Evolutionary conservation across 2,329 filamentous ascomycete genomes (phyloP), one percentile per base, ranked within the genome.

Genomic region (Fusarium continuum): DNA sequence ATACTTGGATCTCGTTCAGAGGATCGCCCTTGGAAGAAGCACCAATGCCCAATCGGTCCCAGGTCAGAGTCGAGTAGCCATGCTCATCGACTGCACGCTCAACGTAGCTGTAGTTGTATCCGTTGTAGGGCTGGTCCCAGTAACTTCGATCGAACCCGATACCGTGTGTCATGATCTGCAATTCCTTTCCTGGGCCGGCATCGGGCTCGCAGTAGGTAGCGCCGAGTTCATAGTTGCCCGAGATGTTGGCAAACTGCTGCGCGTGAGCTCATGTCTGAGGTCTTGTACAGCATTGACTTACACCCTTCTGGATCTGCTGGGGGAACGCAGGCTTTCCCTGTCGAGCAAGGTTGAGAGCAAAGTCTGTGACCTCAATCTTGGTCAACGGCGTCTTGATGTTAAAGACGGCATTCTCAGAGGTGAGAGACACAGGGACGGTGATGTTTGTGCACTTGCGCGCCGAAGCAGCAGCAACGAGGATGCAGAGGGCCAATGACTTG

Each of bases 101-200:
- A 23, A 85, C 79, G 71, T 90, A 90, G 69, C 82, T 86, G 76
- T 90, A 89, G 70, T 87, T 85, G 77, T 80, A 83, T 67, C 82
- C 76, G 70, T 85, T 80, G 75, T 78, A 83, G 1, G 84, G 72
- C 10, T 84, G 72, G 70, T 90, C 85, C 86, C 87, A 90, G 77
- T 89, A 90, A 38, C 78, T 83, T 43, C 71, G 71, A 48, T 77
- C 75, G 53, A 78, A 79, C 20, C 76, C 78, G 20, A 79, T 62
- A 5, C 78, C 78, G 44, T 79, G 78, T 4, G 79, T 80, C 45
- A 78, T 70, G 43, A 80, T 74, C 66, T 80, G 77, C 5, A 80
- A 55, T 19, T 71, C 63, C 13, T 68, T 31, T 46, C 78, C 71
- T 10, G 79, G 73, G 9, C 77, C 80, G 6, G 66, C 67, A 55